Base-by-base conservation (phyloP, 306 rosid species). In the apple (Malus domestica) region DNA sequence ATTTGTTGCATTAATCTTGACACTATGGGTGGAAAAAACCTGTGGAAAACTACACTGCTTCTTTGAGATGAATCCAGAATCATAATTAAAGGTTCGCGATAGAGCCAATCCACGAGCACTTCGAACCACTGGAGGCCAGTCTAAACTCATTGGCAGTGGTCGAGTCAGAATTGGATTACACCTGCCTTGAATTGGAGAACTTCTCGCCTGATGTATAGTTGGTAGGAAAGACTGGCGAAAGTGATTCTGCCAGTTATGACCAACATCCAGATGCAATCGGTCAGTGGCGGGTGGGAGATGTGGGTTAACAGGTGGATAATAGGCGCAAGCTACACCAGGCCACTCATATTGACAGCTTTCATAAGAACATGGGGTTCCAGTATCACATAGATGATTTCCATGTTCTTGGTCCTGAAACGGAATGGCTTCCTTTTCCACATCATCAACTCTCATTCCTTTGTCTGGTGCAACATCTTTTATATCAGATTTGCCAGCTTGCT, bases 171-270 rank as follows among this genome's bases (percentile, higher is more conserved):
- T 76, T 77, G 82, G 90, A 81, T 89, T 93, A 83, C 90, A 85
- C 68, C 87, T 88, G 77, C 92, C 91, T 73, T 91, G 93, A 77
- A 86, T 78, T 62, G 89, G 80, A 42, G 90, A 64, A 75, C 70
- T 88, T 79, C 91, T 87, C 15, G 88, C 78, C 70, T 80, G 97
- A 69, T 82, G 97, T 83, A 91, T 81, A 74, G 98, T 67, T 22
- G 96, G 93, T 75, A 86, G 77, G 77, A 89, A 88, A 59, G 98
- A 88, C 52, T 89, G 97, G 76, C 85, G 91, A 68, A 93, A 93
- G 81, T 91, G 97, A 80, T 86, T 90, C 78, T 93, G 97, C 98
- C 98, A 93, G 84, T 93, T 86, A 66, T 85, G 91, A 84, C 97
- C 93, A 76, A 86, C 98, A 87, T 93, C 98, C 75, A 93, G 85